phyloP scores from a whole-genome alignment of 2,329 filamentous ascomycete genomes.

The Tolypocladium album region DNA sequence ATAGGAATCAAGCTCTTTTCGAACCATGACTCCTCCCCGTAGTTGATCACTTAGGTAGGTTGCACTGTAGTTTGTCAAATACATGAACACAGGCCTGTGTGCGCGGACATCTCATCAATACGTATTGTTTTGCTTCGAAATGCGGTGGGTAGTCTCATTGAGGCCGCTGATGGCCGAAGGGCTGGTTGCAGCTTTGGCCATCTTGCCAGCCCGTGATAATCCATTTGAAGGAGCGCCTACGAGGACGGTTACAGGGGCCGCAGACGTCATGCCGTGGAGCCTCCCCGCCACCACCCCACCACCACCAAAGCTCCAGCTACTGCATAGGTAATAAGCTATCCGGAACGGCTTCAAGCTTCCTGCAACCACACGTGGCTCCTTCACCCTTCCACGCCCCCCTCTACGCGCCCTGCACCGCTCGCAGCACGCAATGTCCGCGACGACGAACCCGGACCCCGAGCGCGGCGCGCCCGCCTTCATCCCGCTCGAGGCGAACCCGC shows the following conservation, averaged over 20 bases:
- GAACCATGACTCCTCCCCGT: too few relatives aligned
- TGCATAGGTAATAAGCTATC: not conserved
- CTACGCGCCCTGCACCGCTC: not conserved
- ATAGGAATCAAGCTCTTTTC: too few relatives aligned
- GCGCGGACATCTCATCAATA: too few relatives aligned
- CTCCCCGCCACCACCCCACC: not conserved
- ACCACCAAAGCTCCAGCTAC: not conserved
- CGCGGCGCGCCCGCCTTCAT: conserved; percentile 37
- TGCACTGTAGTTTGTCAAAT: too few relatives aligned
- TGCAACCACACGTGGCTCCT: not conserved
- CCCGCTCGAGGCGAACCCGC: conserved; percentile 65
- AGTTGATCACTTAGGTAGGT: too few relatives aligned
- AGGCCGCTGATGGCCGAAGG: too few relatives aligned
- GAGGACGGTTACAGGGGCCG: not conserved
- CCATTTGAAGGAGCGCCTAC: too few relatives aligned
- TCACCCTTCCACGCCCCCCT: not conserved
- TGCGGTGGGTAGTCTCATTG: too few relatives aligned
- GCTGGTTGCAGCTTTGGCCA: too few relatives aligned
- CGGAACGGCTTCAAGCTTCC: not conserved
- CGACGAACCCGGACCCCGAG: conserved; percentile 28
- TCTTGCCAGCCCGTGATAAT: too few relatives aligned
- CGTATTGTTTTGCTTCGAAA: too few relatives aligned
- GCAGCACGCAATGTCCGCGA: conserved; percentile 17
- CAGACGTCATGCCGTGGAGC: not conserved
- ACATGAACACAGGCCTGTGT: too few relatives aligned